These are phyloP conservation scores for Mangifera indica DNA, from an alignment of 345 rosid genomes.

Conservation along the genomic window DNA sequence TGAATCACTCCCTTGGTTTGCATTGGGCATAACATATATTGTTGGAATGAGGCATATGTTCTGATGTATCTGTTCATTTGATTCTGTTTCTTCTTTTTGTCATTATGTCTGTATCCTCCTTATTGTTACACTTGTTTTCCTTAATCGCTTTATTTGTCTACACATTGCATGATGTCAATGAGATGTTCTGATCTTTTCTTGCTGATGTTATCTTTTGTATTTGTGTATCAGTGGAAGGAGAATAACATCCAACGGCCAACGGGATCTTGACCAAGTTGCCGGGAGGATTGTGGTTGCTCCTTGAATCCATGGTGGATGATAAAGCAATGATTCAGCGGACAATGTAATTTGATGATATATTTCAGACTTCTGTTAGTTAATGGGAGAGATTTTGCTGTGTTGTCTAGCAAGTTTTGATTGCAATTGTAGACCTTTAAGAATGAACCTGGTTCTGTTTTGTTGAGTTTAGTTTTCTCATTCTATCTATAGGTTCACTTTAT, in stretches of 20 bases:
- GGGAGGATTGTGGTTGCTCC: conserved; percentile 61
- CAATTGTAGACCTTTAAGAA: not conserved
- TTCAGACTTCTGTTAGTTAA: conserved; percentile 15
- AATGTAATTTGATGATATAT: conserved; percentile 6
- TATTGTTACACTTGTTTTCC: not conserved
- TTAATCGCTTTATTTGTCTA: not conserved
- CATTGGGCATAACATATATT: no score
- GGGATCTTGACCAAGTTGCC: conserved; percentile 95
- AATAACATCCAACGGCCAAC: conserved; percentile 79
- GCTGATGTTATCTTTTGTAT: not conserved
- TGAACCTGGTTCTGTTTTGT: not conserved
- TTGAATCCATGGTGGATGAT: conserved; percentile 17
- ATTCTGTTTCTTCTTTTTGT: not conserved
- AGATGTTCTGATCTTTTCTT: not conserved
- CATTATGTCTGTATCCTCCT: not conserved
- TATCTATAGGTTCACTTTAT: not conserved
- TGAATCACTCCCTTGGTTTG: not conserved
- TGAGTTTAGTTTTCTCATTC: conserved; percentile 3
- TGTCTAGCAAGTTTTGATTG: conserved; percentile 11
- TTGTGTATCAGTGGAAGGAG: conserved; percentile 60
- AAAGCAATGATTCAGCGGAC: not conserved
- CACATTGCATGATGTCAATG: not conserved
- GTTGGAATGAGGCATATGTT: not conserved
- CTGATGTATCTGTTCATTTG: not conserved
- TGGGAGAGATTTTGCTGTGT: conserved; percentile 6